A percentile compares a stretch with the other conserved stretches of the same genome.
Evolutionary conservation across 1,284 basidiomycete species (phyloP).

Genomic region (Flammula alnicola): DNA sequence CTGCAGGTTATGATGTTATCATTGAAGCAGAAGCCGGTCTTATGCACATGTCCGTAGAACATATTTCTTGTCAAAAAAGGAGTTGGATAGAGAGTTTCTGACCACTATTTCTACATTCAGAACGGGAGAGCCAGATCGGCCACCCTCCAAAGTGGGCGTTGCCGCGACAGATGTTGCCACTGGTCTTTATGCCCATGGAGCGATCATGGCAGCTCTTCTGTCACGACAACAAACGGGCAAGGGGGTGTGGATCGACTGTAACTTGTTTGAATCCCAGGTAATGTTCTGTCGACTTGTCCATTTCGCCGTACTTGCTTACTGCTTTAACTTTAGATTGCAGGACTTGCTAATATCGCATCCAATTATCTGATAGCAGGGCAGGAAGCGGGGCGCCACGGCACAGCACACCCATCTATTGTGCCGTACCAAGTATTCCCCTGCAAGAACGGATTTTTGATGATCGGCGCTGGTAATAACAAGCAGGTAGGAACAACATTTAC

Average conservation of each 20-base stretch:
- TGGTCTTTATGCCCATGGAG: constrained; percentile 92
- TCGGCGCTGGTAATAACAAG: constrained; percentile 91
- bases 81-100: constrained; percentile 4
- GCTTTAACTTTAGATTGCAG: constrained; percentile 70
- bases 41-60: constrained; percentile 82
- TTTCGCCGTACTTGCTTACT: background rate
- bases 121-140: constrained; percentile 88
- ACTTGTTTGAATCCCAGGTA: constrained; percentile 87
- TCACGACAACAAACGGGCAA: constrained; percentile 85
- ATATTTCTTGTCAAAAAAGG: constrained; percentile 4
- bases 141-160: constrained; percentile 91
- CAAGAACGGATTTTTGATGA: constrained; percentile 89
- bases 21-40: constrained; percentile 92
- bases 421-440: constrained; percentile 94
- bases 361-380: constrained; percentile 90
- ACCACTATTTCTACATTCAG: constrained; percentile 40
- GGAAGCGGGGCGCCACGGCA: constrained; percentile 89
- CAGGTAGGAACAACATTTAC: constrained; percentile 59
- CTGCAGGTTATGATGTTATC: constrained; percentile 90
- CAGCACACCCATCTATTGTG: constrained; percentile 89
- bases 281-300: constrained; percentile 24
- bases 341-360: constrained; percentile 90
- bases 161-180: constrained; percentile 92
- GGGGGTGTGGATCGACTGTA: constrained; percentile 91
- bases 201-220: constrained; percentile 89